Percentiles rank a stretch among this genome's conserved stretches.
These are phyloP conservation scores for Tubosaeta brunneosetosa DNA, from an alignment of 768 basidiomycete genomes.

Conservation along the genomic window DNA sequence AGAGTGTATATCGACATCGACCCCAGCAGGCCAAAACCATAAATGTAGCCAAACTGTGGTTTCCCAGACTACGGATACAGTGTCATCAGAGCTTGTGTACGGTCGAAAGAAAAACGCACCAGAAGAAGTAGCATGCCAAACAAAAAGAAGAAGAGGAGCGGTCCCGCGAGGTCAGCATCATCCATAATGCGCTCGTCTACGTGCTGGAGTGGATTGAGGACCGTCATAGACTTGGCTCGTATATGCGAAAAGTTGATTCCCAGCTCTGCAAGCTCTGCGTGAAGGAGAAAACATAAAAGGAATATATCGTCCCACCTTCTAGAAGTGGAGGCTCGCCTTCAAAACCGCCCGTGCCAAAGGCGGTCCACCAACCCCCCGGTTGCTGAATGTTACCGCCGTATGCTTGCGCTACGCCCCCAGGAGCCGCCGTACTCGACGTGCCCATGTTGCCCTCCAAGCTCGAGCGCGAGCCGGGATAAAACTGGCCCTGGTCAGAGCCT, in stretches of 20 bases:
- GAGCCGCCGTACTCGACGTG: slow-evolving; percentile 48
- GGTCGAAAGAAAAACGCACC: slow-evolving; percentile 45
- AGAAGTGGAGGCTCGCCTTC: slow-evolving; percentile 95
- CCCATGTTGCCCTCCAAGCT: slow-evolving; percentile 70
- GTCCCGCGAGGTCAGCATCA: slow-evolving; percentile 96
- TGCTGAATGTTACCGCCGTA: slow-evolving; percentile 74
- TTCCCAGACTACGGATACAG: slow-evolving; percentile 74
- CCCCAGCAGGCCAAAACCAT: slow-evolving; percentile 95
- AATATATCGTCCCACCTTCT: slow-evolving; percentile 57
- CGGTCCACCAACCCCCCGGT: slow-evolving; percentile 86
- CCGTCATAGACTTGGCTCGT: slow-evolving; percentile 87
- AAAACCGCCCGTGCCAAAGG: slow-evolving; percentile 91
- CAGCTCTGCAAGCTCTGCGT: slow-evolving; percentile 55
- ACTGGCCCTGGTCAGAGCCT: slow-evolving; percentile 50
- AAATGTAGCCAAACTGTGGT: slow-evolving; percentile 98
- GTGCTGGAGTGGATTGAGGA: slow-evolving; percentile 83
- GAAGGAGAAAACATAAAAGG: not conserved
- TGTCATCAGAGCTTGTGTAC: slow-evolving; percentile 1
- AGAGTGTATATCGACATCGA: slow-evolving; percentile 89
- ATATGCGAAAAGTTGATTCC: slow-evolving; percentile 99
- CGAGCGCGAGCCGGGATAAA: slow-evolving; percentile 69
- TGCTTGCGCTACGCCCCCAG: slow-evolving; percentile 40
- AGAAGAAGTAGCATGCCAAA: slow-evolving; percentile 91
- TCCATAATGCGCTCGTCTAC: slow-evolving; percentile 97
- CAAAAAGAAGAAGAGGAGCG: slow-evolving; percentile 90